Percentiles rank a stretch among this genome's conserved stretches.
phyloP scores from a whole-genome alignment of 208 protist species.

The Leishmania tarentolae region DNA sequence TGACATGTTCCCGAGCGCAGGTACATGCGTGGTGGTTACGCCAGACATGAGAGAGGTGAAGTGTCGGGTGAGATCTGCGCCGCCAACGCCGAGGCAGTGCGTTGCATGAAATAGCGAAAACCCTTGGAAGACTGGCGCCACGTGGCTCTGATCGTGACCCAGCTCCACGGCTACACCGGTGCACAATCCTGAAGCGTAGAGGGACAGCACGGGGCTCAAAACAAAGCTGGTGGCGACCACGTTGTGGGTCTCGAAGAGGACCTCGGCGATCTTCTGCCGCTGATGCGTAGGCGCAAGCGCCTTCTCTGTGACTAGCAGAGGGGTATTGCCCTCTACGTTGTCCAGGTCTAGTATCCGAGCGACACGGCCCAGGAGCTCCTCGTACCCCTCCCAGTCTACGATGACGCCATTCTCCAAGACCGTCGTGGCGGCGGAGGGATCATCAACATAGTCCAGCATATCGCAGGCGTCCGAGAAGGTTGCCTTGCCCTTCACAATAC shows the following conservation, averaged over 20 bases:
- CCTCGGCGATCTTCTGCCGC: slow-evolving; percentile 83
- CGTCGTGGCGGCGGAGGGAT: slow-evolving; percentile 24
- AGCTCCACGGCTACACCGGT: slow-evolving; percentile 94
- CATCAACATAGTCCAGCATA: slow-evolving; percentile 16
- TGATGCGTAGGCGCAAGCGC: slow-evolving; percentile 80
- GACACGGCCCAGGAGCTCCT: slow-evolving; percentile 74
- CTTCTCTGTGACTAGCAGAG: slow-evolving; percentile 91
- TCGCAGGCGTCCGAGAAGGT: slow-evolving; percentile 64
- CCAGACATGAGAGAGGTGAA: slow-evolving; percentile 34
- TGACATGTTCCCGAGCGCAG: slow-evolving; percentile 43
- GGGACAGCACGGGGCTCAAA: slow-evolving; percentile 80
- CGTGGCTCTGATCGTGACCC: slow-evolving; percentile 97
- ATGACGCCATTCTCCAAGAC: slow-evolving; percentile 67
- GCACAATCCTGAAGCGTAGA: slow-evolving; percentile 87
- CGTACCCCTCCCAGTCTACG: slow-evolving; percentile 87
- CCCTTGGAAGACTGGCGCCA: slow-evolving; percentile 98
- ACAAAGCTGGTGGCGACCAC: slow-evolving; percentile 68
- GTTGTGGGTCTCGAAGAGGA: slow-evolving; percentile 88
- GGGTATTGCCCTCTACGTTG: slow-evolving; percentile 62
- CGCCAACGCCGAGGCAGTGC: slow-evolving; percentile 79
- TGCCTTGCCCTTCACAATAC: slow-evolving; percentile 38
- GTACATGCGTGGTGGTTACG: slow-evolving; percentile 18
- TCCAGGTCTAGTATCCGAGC: slow-evolving; percentile 67
- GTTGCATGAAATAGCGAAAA: slow-evolving; percentile 94
- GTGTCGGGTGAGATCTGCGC: slow-evolving; percentile 66